A percentile compares a stretch with the other conserved stretches of the same genome.
phyloP scores from a whole-genome alignment of 1,139 yeast species.

The Blastobotrys apis region DNA sequence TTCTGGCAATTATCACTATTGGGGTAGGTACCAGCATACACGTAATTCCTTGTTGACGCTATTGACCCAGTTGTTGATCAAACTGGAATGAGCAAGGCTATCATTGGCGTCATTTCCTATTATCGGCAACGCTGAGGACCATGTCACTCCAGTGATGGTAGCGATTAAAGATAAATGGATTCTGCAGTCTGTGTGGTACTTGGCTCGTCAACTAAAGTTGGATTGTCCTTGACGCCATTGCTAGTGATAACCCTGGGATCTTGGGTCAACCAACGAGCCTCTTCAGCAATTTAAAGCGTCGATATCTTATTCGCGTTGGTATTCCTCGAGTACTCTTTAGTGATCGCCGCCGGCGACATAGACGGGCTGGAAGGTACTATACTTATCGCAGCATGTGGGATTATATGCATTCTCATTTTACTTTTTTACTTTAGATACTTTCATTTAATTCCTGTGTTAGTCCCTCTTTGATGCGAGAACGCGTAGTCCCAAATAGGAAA shows the following conservation, averaged over 20 bases:
- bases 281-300: slow-evolving; percentile 86
- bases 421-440: too few relatives aligned
- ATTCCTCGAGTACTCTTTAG: slow-evolving; percentile 77
- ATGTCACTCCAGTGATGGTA: slow-evolving; percentile 90
- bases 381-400: slow-evolving; percentile 78
- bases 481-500: slow-evolving; percentile 8
- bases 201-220: slow-evolving; percentile 92
- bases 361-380: slow-evolving; percentile 97
- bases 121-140: slow-evolving; percentile 99
- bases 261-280: slow-evolving; percentile 89
- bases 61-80: slow-evolving; percentile 81
- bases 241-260: slow-evolving; percentile 81
- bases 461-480: too few relatives aligned
- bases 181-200: slow-evolving; percentile 95
- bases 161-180: slow-evolving; percentile 96
- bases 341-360: slow-evolving; percentile 89
- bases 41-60: slow-evolving; percentile 88
- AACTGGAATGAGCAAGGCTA: slow-evolving; percentile 87
- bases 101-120: slow-evolving; percentile 93
- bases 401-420: too few relatives aligned
- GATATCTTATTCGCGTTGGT: slow-evolving; percentile 85
- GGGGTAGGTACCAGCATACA: slow-evolving; percentile 83
- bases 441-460: too few relatives aligned
- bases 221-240: slow-evolving; percentile 90
- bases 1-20: slow-evolving; percentile 60